phyloP scores from a whole-genome alignment of 2,329 filamentous ascomycete species.

The Apiospora marii region DNA sequence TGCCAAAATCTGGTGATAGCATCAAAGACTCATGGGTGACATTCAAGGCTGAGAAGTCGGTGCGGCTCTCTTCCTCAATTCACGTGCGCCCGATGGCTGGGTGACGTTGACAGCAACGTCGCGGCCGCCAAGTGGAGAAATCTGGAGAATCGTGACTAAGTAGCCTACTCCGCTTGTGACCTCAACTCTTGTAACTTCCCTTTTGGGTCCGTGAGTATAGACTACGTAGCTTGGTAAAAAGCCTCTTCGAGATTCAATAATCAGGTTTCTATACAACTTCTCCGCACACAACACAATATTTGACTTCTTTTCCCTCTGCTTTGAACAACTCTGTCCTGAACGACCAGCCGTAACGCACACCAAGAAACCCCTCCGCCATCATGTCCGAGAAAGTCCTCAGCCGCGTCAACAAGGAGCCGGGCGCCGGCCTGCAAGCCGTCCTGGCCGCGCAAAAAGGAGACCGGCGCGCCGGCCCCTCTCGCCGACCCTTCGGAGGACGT shows the following conservation, averaged over 20 bases:
- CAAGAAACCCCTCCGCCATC: not conserved
- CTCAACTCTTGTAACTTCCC: constrained; percentile 21
- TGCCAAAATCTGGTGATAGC: not conserved
- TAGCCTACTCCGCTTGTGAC: constrained; percentile 9
- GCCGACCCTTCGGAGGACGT: constrained; percentile 35
- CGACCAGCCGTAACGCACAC: too few relatives aligned
- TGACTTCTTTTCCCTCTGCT: too few relatives aligned
- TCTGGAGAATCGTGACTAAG: constrained; percentile 15
- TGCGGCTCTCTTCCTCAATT: not conserved
- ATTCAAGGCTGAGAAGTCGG: not conserved
- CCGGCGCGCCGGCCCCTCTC: constrained; percentile 29
- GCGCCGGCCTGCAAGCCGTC: constrained; percentile 35
- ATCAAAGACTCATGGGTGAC: not conserved
- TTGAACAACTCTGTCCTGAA: not conserved
- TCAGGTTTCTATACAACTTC: not conserved
- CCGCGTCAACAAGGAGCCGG: constrained; percentile 33
- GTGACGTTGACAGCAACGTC: constrained; percentile 10
- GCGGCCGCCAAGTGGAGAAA: constrained; percentile 15
- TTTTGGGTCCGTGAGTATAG: not conserved
- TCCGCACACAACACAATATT: not conserved
- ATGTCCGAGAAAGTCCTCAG: constrained; percentile 29
- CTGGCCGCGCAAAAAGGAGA: constrained; percentile 29
- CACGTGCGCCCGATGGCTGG: not conserved
- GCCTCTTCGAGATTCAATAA: not conserved
- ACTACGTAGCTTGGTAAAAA: constrained; percentile 6